Conservation (phyloP, 352 stramenopile genomes). For the Phytopythium chamaehyphon region DNA sequence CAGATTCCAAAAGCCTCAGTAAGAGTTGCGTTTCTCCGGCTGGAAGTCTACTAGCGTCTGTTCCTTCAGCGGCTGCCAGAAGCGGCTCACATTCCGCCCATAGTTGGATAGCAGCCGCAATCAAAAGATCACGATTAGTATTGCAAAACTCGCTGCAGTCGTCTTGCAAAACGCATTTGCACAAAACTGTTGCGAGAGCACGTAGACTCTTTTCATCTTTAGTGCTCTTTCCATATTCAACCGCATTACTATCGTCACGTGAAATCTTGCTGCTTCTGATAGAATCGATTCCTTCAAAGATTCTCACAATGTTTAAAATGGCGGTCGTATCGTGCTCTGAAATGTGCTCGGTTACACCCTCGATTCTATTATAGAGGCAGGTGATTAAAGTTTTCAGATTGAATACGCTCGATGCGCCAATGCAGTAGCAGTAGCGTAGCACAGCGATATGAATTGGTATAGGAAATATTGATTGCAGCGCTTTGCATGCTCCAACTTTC, state of each 20-base stretch:
- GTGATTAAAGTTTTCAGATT: background rate
- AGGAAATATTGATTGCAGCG: constrained; percentile 15
- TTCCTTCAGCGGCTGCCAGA: constrained; percentile 28
- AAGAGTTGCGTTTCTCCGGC: constrained; percentile 13
- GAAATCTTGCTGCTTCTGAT: background rate
- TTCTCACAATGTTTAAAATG: background rate
- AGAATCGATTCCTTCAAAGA: constrained; percentile 1
- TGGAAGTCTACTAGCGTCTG: constrained; percentile 13
- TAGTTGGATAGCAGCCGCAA: constrained; percentile 25
- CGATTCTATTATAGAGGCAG: background rate
- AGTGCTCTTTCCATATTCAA: no score
- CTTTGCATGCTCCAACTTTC: background rate
- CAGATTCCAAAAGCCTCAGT: constrained; percentile 28
- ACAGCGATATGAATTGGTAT: constrained; percentile 27
- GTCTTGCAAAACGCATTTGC: constrained; percentile 19
- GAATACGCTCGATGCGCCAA: constrained; percentile 7
- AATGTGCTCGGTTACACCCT: background rate
- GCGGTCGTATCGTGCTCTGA: background rate
- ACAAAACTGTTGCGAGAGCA: constrained; percentile 14
- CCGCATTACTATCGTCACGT: background rate
- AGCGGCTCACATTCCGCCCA: constrained; percentile 33
- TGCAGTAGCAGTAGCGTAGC: constrained; percentile 22
- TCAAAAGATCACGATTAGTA: constrained; percentile 30
- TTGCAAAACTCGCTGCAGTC: constrained; percentile 13
- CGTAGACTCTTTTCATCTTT: constrained; percentile 1